Evolutionary conservation across 148 eudicot genomes (phyloP), one percentile per base, ranked within the genome.

Genomic region (Spergularia marina): DNA sequence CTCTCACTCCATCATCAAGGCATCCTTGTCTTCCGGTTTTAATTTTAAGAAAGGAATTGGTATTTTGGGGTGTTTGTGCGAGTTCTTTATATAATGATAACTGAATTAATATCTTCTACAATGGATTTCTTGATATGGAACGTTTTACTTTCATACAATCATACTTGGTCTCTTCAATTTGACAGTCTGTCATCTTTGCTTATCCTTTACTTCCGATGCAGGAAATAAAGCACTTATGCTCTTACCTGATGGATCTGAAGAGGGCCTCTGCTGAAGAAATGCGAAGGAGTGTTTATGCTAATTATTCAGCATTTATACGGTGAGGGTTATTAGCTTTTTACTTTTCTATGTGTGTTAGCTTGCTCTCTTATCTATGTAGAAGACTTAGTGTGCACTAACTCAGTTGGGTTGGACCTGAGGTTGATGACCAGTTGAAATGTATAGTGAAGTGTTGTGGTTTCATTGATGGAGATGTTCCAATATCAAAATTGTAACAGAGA

Each of bases 251-350:
- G 89, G 99, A 95, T 78, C 76, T 95, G 75, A 95, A 95, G 91
- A 90, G 81, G 84, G 92, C 94, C 64, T 95, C 99, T 53, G 96
- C 94, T 44, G 99, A 95, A 83, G 99, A 95, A 87, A 95, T 95
- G 97, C 88, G 99, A 16, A 88, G 87, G 84, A 92, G 96, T 86
- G 99, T 95, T 25, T 95, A 89, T 81, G 99, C 99, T 40, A 95
- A 95, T 73, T 95, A 95, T 82, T 75, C 94, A 78, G 91, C 99
- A 52, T 95, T 95, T 79, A 95, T 95, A 77, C 92, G 94, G 99
- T 95, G 74, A 85, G 93, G 68, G 52, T 60, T 81, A 66, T 59
- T 61, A 30, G 47, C 63, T 41, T n/a, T 3, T 36, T 17, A 40
- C 15, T 49, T 17, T 36, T 53, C 17, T 14, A 17, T 7, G 21